Base-by-base conservation (phyloP, 148 eudicot genomes). In the Bassia scoparia region DNA sequence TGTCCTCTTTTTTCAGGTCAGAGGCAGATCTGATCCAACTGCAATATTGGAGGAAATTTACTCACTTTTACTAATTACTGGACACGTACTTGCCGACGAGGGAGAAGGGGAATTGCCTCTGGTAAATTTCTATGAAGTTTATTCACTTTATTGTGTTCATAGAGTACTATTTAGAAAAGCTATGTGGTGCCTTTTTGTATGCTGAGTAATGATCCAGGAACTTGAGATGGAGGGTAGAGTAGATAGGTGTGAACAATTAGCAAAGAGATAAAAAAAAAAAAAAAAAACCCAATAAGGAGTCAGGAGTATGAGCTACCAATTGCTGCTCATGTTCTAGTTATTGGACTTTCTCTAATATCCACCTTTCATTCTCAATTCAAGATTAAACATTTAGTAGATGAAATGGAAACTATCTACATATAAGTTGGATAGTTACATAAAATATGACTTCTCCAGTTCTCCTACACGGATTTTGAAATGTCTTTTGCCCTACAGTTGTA, bases 21-120 rank as follows among this genome's bases (percentile, higher is more conserved):
- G 87, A 80, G 94, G 94, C 74, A 69, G 59, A 78, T 84, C 83
- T 55, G 96, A 90, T 86, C 94, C 91, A 71, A 92, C 94, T 73
- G 83, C 80, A 84, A 86, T 88, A 69, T 71, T 96, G 84, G 99
- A 96, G 83, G 99, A 92, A 82, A 82, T 96, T 64, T 89, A 90
- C 82, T 92, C 99, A 49, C 91, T 92, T 34, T 77, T 96, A 69
- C 81, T 96, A 80, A 83, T 96, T 79, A 77, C 89, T 67, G 99
- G 99, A 74, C 99, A 96, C 68, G 91, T 96, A 81, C 87, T 96
- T 64, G 92, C 99, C 35, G 97, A 96, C 65, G 99, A 90, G 75
- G 97, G 96, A 82, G 94, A 85, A 81, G 99, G 99, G 65, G 99
- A 96, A 83, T 76, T 83, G 33, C 99, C 99, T n/a, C 58, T 82